These are phyloP conservation scores for Monoraphidium neglectum DNA, from an alignment of 139 green algal genomes.

Conservation along the genomic window DNA sequence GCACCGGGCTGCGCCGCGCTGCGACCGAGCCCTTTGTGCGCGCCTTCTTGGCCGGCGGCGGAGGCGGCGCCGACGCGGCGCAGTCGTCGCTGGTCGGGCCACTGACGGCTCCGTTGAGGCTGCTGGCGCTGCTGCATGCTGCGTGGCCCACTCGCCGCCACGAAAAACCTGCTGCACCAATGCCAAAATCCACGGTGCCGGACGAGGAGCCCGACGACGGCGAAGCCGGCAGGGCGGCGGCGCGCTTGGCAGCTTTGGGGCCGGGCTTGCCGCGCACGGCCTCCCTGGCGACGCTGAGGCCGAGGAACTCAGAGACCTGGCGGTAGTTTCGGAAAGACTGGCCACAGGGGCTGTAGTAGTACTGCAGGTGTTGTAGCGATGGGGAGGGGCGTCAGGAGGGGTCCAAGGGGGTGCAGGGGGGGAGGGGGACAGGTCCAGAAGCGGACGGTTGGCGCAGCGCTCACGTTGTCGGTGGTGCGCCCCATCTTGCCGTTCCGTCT, in stretches of 20 bases:
- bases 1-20: neutral
- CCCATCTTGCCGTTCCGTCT: constrained; percentile 5
- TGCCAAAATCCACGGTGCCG: neutral
- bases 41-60: neutral
- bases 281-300: neutral
- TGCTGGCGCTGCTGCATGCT: neutral
- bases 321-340: constrained; percentile 20
- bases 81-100: neutral
- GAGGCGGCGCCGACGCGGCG: neutral
- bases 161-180: neutral
- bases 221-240: neutral
- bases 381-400: too few species aligned
- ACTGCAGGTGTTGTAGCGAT: constrained; percentile 5
- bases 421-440: too few species aligned
- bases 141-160: neutral
- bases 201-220: neutral
- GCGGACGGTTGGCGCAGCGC: neutral
- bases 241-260: neutral
- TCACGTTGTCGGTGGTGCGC: constrained; percentile 31
- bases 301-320: constrained; percentile 23
- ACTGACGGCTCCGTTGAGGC: neutral
- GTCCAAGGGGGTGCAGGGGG: too few species aligned
- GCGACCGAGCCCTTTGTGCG: neutral
- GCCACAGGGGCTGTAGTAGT: constrained; percentile 27
- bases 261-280: neutral